Evolutionary conservation across 805 yeast genomes (phyloP), one percentile per base, ranked within the genome.

Genomic region (Teunomyces aglyptinius): DNA sequence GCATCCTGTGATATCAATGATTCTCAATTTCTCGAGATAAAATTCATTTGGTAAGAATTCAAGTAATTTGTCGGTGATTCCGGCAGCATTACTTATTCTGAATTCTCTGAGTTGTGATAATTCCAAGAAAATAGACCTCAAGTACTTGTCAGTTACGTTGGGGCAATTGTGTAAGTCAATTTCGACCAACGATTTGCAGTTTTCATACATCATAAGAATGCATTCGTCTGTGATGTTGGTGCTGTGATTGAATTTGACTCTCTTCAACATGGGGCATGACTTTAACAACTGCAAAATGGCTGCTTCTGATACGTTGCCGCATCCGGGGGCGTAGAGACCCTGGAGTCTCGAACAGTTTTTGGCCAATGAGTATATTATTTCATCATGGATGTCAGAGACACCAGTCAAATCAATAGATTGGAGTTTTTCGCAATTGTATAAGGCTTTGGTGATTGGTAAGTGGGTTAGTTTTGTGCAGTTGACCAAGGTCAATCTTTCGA

Each of bases 401-500:
- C 94, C 94, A 0, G 96, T 85, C 55, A 92, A 75, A 67, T 92
- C 98, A 42, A 92, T 83, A 36, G 95, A 86, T 64, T 88, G 96
- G 48, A 92, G 70, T 50, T 81, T 76, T 49, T 76, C 75, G 64
- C 96, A 89, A 16, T 81, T 81, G 43, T 70, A 60, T 27, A 92
- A 65, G 4, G 89, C 81, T 2, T 68, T 68, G 2, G 85, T 72
- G 29, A 92, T 77, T n/a, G 89, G 81, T 5, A 43, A 55, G 52
- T 83, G 81, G 0, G 86, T 67, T 20, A 92, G 65, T 48, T 78
- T 74, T 18, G 81, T 73, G 64, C 97, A 91, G 58, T 86, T 86
- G 8, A 90, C 90, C 41, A 92, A 71, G 0, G 97, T 89, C 43
- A 94, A 75, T 53, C 98, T 76, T 65, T 92, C 97, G 56, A 94